These are phyloP conservation scores for Paraphoma chrysanthemicola DNA, from an alignment of 2,329 filamentous ascomycete genomes.

Conservation along the genomic window DNA sequence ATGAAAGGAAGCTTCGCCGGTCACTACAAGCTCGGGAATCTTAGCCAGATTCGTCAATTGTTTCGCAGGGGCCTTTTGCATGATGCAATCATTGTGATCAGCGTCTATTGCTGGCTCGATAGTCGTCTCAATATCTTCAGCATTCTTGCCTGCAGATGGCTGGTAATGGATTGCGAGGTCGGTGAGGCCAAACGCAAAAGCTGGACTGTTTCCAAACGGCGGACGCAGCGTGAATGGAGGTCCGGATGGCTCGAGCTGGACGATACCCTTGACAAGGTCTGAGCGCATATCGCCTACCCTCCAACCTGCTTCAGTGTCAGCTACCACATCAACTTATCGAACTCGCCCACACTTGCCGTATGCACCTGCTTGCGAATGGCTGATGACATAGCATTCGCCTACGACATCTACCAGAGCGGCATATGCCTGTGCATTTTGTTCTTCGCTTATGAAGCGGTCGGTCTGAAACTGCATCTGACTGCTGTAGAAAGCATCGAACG, in stretches of 20 bases:
- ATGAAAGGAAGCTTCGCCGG: constrained; percentile 51
- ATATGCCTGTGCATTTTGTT: constrained; percentile 47
- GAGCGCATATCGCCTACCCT: constrained; percentile 58
- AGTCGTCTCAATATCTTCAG: background rate
- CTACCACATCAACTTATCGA: background rate
- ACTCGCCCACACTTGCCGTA: constrained; percentile 30
- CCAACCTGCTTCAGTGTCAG: background rate
- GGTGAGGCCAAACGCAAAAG: constrained; percentile 4
- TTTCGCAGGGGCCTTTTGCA: constrained; percentile 39
- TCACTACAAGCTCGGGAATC: constrained; percentile 59
- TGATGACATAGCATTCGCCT: constrained; percentile 54
- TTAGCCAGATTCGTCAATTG: constrained; percentile 56
- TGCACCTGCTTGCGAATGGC: constrained; percentile 58
- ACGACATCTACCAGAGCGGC: constrained; percentile 52
- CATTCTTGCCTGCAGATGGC: background rate
- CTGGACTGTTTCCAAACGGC: constrained; percentile 12
- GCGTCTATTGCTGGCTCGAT: background rate
- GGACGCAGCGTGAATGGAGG: constrained; percentile 53
- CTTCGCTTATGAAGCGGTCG: constrained; percentile 28
- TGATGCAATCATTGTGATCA: constrained; percentile 39
- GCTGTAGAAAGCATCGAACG: constrained; percentile 58
- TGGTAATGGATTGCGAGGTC: background rate
- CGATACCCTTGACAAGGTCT: constrained; percentile 54
- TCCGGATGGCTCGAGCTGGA: constrained; percentile 61
- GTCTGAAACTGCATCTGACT: constrained; percentile 47